Base-by-base conservation (phyloP, 1,284 basidiomycete genomes). In the Apiotrichum veenhuisii region DNA sequence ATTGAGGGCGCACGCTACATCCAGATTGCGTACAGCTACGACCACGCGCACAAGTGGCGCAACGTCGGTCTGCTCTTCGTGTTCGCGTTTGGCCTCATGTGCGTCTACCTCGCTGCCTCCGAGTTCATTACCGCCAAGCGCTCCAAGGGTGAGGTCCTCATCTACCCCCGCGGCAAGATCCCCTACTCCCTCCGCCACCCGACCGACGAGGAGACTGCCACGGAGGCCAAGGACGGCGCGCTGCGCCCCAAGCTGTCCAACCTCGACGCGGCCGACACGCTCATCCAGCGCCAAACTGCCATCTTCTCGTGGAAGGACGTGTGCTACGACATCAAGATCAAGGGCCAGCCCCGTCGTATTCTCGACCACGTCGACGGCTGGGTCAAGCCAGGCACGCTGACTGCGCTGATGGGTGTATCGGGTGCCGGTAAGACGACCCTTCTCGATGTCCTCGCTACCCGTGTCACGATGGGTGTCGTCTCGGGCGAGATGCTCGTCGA, bases 281-380 rank as follows among this genome's bases (percentile, higher is more conserved):
- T 74, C 55, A 78, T 78, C 37, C 72, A 75, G 56, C 63, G 70
- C 50, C 76, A 77, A 51, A 76, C 79, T 5, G 70, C 74, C 45
- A 68, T 79, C 59, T 80, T 79, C 71, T 70, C 71, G 30, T 80
- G 78, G 78, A 69, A 72, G 53, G 74, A 79, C 59, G 73, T 80
- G 3, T 72, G 72, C 12, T 89, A 89, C 67, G 79, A 82, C 37
- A 84, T 91, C 26, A 79, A 80, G 30, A 80, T 86, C 59, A 78
- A 81, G 51, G 80, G 80, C 22, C 84, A 83, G 54, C 78, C 80
- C 5, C 82, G 86, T 27, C 79, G 80, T 48, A 81, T 94, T 9
- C 78, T 94, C 57, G 83, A 91, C 66, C 82, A 90, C 62, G 83
- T 95, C 9, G 87, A 85, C 54, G 92, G 92, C 0, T 94, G 84